Percentiles rank a stretch among this genome's conserved stretches.
phyloP scores from a whole-genome alignment of 495 filamentous ascomycete genomes.

The Penicillium bovifimosum region DNA sequence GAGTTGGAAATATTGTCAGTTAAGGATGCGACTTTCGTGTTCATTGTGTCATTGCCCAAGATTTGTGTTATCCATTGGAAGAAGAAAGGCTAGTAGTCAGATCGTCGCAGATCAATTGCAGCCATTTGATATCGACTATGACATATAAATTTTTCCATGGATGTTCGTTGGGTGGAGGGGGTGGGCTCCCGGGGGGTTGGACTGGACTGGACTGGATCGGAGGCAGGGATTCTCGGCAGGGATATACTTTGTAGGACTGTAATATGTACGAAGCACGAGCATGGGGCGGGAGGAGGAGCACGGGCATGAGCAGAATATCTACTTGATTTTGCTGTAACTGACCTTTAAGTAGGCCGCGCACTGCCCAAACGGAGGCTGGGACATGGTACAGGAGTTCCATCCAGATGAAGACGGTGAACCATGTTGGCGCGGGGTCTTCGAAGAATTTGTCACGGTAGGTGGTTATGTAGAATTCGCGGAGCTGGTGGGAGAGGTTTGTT shows the following conservation, averaged over 20 bases:
- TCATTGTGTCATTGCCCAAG: not conserved
- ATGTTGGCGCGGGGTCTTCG: conserved; percentile 52
- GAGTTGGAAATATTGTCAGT: conserved; percentile 5
- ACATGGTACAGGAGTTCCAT: conserved; percentile 66
- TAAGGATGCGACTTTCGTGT: not conserved
- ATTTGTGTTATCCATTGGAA: not conserved
- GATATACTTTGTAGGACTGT: not conserved
- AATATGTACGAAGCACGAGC: not conserved
- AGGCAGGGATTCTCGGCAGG: not conserved
- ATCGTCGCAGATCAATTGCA: not conserved
- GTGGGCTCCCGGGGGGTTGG: not conserved
- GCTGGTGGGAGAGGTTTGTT: conserved; percentile 39
- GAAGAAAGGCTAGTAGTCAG: not conserved
- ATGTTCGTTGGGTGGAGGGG: too few relatives aligned
- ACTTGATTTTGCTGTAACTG: too few relatives aligned
- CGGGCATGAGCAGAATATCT: not conserved
- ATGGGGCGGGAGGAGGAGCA: not conserved
- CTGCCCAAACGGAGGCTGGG: conserved; percentile 62
- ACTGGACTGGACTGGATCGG: not conserved
- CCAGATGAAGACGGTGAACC: conserved; percentile 64
- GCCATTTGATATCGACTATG: not conserved
- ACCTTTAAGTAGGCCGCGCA: conserved; percentile 46
- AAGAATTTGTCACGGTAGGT: conserved; percentile 77
- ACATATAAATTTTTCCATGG: not conserved
- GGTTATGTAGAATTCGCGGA: conserved; percentile 59